These are phyloP conservation scores for Nematocida sp. DNA, from an alignment of 371 early-diverging fungal genomes.

Conservation along the genomic window DNA sequence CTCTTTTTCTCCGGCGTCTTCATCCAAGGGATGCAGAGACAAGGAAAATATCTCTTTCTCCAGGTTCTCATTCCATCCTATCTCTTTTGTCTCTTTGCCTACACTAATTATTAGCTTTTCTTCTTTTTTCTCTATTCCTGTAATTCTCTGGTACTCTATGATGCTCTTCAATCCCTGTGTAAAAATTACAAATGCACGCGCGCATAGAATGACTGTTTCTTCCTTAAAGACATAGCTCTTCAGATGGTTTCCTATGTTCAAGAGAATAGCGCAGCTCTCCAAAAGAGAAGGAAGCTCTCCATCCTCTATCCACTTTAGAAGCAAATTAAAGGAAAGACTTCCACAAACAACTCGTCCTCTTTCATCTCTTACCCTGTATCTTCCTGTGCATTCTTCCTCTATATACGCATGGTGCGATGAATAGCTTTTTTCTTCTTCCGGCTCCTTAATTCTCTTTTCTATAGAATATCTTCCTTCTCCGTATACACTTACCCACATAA, in stretches of 20 bases:
- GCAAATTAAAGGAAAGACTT: constrained; percentile 30
- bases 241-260: constrained; percentile 18
- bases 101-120: neutral
- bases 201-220: neutral
- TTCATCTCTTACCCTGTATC: constrained; percentile 24
- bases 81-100: neutral
- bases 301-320: constrained; percentile 35
- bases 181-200: too few species aligned
- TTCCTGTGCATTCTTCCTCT: constrained; percentile 6
- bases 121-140: neutral
- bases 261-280: neutral
- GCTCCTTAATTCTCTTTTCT: constrained; percentile 30
- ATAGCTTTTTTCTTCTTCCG: constrained; percentile 11
- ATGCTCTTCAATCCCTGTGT: neutral
- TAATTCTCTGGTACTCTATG: neutral
- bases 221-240: constrained; percentile 6
- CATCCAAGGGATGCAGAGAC: constrained; percentile 1
- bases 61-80: neutral
- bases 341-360: constrained; percentile 5
- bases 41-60: constrained; percentile 21
- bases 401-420: constrained; percentile 2
- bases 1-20: neutral
- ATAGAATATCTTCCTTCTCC: neutral
- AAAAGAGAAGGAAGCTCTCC: constrained; percentile 21
- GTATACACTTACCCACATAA: constrained; percentile 49